These are phyloP conservation scores for Priceomyces melissophilus DNA, from an alignment of 805 yeast species.

Conservation along the genomic window DNA sequence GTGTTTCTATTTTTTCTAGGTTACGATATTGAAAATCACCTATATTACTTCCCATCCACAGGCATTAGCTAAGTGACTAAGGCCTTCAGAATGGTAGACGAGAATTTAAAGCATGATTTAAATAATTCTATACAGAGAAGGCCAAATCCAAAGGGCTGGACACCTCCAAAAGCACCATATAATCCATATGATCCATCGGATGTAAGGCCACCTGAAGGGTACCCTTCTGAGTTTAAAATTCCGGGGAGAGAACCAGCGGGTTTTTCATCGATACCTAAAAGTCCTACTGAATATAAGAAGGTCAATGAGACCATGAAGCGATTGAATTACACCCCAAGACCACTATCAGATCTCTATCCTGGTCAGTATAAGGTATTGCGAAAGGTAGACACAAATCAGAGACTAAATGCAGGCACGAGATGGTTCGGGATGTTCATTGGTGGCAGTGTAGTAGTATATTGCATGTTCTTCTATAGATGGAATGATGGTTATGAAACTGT, in stretches of 20 bases:
- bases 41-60: no score
- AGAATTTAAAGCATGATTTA: background rate
- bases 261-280: conserved; percentile 58
- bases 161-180: conserved; percentile 77
- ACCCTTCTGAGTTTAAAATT: conserved; percentile 73
- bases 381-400: conserved; percentile 48
- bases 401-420: conserved; percentile 59
- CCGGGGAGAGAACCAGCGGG: conserved; percentile 59
- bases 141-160: conserved; percentile 78
- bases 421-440: conserved; percentile 52
- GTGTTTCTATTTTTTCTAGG: no score
- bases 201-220: conserved; percentile 75
- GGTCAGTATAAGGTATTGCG: conserved; percentile 75
- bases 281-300: conserved; percentile 62
- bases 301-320: conserved; percentile 71
- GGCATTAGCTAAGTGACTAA: no score
- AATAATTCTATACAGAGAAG: conserved; percentile 47
- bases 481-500: conserved; percentile 79
- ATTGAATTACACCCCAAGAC: conserved; percentile 75
- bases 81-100: conserved; percentile 1
- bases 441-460: conserved; percentile 49
- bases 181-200: conserved; percentile 83
- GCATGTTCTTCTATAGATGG: conserved; percentile 77
- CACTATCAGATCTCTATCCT: conserved; percentile 67
- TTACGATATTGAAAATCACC: no score